Evolutionary conservation across 139 green algal species (phyloP).

Genomic region (Micromonas pusilla): DNA sequence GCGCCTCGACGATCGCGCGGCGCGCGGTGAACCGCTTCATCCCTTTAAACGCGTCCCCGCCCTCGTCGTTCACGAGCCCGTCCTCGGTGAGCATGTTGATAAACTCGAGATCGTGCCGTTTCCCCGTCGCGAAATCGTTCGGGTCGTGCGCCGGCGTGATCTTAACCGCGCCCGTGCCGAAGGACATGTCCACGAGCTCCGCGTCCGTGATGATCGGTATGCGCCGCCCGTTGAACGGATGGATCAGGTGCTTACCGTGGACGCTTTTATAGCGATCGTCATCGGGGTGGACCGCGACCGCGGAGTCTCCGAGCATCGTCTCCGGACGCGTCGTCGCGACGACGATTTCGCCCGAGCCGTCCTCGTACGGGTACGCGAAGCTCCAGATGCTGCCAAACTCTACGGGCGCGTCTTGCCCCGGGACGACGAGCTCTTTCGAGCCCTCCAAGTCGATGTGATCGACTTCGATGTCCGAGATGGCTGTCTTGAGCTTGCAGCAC

Average conservation of each 20-base stretch:
- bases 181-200: slow-evolving; percentile 90
- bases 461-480: slow-evolving; percentile 97
- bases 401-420: slow-evolving; percentile 70
- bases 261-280: slow-evolving; percentile 76
- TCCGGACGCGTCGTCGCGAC: slow-evolving; percentile 71
- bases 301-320: slow-evolving; percentile 97
- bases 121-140: slow-evolving; percentile 90
- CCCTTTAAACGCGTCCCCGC: slow-evolving; percentile 73
- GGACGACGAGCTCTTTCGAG: slow-evolving; percentile 49
- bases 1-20: slow-evolving; percentile 66
- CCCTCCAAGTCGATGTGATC: slow-evolving; percentile 86
- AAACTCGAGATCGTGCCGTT: slow-evolving; percentile 83
- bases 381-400: slow-evolving; percentile 92
- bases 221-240: slow-evolving; percentile 75
- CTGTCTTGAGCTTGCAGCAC: slow-evolving; percentile 82
- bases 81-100: slow-evolving; percentile 95
- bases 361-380: slow-evolving; percentile 90
- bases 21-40: slow-evolving; percentile 82
- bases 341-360: slow-evolving; percentile 50
- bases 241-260: slow-evolving; percentile 75
- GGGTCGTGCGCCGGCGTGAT: slow-evolving; percentile 98
- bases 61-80: slow-evolving; percentile 47
- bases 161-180: slow-evolving; percentile 88
- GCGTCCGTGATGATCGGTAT: slow-evolving; percentile 93
- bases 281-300: slow-evolving; percentile 91